Percentiles rank a stretch among this genome's conserved stretches.
Evolutionary conservation across 2,329 filamentous ascomycete genomes (phyloP).

Genomic region (Xylaria sp.): DNA sequence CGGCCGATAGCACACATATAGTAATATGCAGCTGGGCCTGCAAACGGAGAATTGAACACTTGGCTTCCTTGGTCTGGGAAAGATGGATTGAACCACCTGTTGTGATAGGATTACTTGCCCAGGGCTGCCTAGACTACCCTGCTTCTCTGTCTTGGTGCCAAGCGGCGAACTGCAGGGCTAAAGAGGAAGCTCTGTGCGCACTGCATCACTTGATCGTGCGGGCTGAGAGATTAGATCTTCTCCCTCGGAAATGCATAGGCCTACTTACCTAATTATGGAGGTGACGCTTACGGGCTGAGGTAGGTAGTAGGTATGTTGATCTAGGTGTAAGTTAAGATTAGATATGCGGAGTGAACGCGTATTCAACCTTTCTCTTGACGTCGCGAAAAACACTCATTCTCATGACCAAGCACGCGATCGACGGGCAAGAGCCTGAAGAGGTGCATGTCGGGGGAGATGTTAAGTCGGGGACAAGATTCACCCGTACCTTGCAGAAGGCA

Average conservation of each 20-base stretch:
- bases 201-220: constrained; percentile 3
- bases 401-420: not conserved
- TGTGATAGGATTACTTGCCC: too few species aligned
- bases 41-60: constrained; percentile 10
- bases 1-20: not conserved
- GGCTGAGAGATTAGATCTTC: not conserved
- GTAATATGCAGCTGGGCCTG: constrained; percentile 18
- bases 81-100: not conserved
- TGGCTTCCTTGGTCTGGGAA: not conserved
- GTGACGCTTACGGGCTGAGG: not conserved
- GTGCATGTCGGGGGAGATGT: constrained; percentile 5
- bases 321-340: not conserved
- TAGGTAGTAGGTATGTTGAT: not conserved
- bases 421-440: not conserved
- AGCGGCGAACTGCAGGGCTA: constrained; percentile 5
- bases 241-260: not conserved
- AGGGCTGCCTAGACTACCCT: not conserved
- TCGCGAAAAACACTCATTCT: not conserved
- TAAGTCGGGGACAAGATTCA: not conserved
- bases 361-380: not conserved
- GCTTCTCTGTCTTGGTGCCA: constrained; percentile 5
- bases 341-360: not conserved
- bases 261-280: not conserved
- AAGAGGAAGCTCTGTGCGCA: constrained; percentile 7
- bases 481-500: constrained; percentile 13